Evolutionary conservation across 306 rosid genomes (phyloP).

Genomic region (Begonia masoniana): DNA sequence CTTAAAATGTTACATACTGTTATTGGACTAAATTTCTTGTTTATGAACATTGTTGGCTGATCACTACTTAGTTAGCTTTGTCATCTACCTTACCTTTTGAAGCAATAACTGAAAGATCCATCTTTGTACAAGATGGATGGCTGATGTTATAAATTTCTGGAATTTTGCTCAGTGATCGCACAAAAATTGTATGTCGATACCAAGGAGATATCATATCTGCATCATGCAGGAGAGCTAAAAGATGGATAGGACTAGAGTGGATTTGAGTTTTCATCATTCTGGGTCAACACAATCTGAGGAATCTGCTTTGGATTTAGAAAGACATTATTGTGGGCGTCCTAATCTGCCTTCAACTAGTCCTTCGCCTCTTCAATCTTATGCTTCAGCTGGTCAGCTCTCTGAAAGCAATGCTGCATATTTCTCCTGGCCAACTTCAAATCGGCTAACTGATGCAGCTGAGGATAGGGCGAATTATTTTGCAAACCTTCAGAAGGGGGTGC

Average conservation of each 20-base stretch:
- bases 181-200: background rate
- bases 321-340: slow-evolving; percentile 44
- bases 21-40: too few species aligned
- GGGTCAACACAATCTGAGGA: slow-evolving; percentile 84
- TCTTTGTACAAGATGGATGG: background rate
- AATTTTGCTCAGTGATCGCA: background rate
- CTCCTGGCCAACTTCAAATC: slow-evolving; percentile 94
- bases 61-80: background rate
- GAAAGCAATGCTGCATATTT: slow-evolving; percentile 91
- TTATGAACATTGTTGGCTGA: background rate
- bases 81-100: background rate
- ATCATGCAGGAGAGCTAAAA: slow-evolving; percentile 50
- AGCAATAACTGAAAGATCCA: too few species aligned
- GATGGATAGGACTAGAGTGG: slow-evolving; percentile 57
- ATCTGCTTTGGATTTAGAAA: slow-evolving; percentile 76
- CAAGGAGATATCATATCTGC: slow-evolving; percentile 8
- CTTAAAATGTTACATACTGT: background rate
- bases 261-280: slow-evolving; percentile 51
- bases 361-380: slow-evolving; percentile 62
- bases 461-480: slow-evolving; percentile 87
- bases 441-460: slow-evolving; percentile 77
- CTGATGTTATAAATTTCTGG: background rate
- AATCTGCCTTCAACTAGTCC: slow-evolving; percentile 58
- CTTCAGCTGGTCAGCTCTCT: slow-evolving; percentile 71
- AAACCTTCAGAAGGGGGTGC: slow-evolving; percentile 88